A percentile compares a stretch with the other conserved stretches of the same genome.
These are phyloP conservation scores for Dunaliella sp. DNA, from an alignment of 139 green algal species.

Conservation along the genomic window DNA sequence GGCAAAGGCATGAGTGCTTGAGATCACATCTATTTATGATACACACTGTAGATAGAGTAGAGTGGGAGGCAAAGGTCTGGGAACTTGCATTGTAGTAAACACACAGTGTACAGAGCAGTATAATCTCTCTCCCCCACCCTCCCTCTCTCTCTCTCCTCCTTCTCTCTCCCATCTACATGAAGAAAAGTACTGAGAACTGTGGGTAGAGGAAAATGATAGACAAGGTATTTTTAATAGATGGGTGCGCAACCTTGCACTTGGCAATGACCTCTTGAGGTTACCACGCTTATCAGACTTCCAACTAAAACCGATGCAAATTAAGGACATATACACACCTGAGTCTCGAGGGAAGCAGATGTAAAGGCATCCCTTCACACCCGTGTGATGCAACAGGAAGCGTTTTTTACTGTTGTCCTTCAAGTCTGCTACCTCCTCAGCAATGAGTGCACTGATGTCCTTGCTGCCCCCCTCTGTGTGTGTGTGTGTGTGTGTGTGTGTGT, in stretches of 20 bases:
- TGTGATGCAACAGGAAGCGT: slow-evolving; percentile 38
- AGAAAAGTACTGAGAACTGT: not conserved
- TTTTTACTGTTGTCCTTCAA: slow-evolving; percentile 39
- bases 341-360: slow-evolving; percentile 43
- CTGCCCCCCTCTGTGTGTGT: not conserved
- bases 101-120: too few relatives aligned
- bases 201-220: too few relatives aligned
- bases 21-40: too few relatives aligned
- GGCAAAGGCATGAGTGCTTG: too few relatives aligned
- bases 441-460: slow-evolving; percentile 30
- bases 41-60: too few relatives aligned
- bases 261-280: too few relatives aligned
- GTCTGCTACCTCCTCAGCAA: slow-evolving; percentile 41
- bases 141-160: not conserved
- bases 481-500: too few relatives aligned
- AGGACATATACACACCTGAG: not conserved
- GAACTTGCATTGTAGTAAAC: too few relatives aligned
- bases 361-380: slow-evolving; percentile 43
- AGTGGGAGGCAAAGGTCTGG: too few relatives aligned
- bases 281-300: too few relatives aligned
- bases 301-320: not conserved
- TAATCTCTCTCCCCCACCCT: too few relatives aligned
- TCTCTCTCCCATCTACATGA: not conserved
- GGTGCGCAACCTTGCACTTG: not conserved
- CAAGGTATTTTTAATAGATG: too few relatives aligned